Evolutionary conservation across 306 rosid species (phyloP), one percentile per base, ranked within the genome.

Genomic region (Biancaea sappan): DNA sequence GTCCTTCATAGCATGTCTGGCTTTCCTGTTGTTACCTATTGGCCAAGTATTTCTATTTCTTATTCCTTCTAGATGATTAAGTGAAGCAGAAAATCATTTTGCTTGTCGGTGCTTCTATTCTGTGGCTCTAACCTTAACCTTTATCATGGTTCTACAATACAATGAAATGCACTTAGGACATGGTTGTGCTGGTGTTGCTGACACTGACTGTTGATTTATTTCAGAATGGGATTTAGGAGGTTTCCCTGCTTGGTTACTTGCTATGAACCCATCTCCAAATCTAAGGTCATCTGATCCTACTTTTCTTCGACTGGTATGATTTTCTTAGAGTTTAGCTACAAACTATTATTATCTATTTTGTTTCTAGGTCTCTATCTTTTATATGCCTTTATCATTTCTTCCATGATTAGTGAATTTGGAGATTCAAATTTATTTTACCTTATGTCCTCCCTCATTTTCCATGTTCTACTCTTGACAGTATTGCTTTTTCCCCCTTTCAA

Each of bases 171-270:
- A 19, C 31, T 62, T 26, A 13, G 28, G 35, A 13, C 31, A 37
- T 35, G 29, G 5, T 29, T 48, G 63, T 65, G 47, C 56, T 68
- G 38, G 25, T 77, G 25, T 28, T 66, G 62, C 77, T 44, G 35
- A 80, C 41, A 44, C 11, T 74, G 38, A 54, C 56, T 72, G 40
- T 41, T 73, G 71, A 64, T 85, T 69, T 80, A 54, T 76, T 85
- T 84, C 90, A 94, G 97, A 91, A 89, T 94, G 98, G 98, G 97
- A 94, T 75, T 87, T 90, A 63, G 98, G 98, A 13, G 98, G 97
- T 70, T 90, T 91, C 77, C 97, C 97, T 72, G 88, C 88, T 75
- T 94, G 98, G 97, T 81, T 94, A 63, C 85, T 83, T 78, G 78
- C 88, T 66, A 80, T 74, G 78, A 74, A 80, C 64, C 97, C 96